Percentiles rank a stretch among this genome's conserved stretches.
Conservation (phyloP, 192 early-diverging fungal genomes). For the Nowakowskiella sp. region DNA sequence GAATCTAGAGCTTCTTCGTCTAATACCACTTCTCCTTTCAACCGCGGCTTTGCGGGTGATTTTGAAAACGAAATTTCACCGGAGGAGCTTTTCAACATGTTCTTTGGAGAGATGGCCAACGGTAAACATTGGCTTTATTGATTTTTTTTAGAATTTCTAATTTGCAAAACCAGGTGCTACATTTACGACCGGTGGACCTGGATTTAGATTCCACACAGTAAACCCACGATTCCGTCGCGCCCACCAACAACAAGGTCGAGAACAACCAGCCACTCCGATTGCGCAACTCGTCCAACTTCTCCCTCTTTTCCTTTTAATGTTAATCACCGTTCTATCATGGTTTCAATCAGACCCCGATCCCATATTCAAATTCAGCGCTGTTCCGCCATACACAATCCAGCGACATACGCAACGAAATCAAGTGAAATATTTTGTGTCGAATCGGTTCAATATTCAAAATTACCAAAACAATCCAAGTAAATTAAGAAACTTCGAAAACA, state of each 20-base stretch:
- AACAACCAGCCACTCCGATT: slow-evolving; percentile 8
- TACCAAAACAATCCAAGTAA: slow-evolving; percentile 32
- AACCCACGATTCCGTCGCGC: slow-evolving; percentile 53
- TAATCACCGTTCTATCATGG: slow-evolving; percentile 64
- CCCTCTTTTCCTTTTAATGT: slow-evolving; percentile 67
- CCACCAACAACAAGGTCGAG: slow-evolving; percentile 9
- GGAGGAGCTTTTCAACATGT: slow-evolving; percentile 95
- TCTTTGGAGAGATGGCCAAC: slow-evolving; percentile 69
- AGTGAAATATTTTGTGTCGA: slow-evolving; percentile 83
- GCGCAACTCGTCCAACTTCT: slow-evolving; percentile 63
- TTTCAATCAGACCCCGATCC: slow-evolving; percentile 47
- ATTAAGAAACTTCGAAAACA: slow-evolving; percentile 59
- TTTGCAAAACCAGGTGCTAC: neutral
- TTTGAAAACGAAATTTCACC: slow-evolving; percentile 73
- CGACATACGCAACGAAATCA: slow-evolving; percentile 51
- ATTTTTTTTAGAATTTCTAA: slow-evolving; percentile 3
- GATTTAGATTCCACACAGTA: slow-evolving; percentile 22
- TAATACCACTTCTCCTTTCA: slow-evolving; percentile 4
- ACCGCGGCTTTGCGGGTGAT: slow-evolving; percentile 13
- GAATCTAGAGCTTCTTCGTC: slow-evolving; percentile 22
- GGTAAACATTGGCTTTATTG: slow-evolving; percentile 27
- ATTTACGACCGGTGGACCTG: slow-evolving; percentile 18
- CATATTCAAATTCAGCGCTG: slow-evolving; percentile 56
- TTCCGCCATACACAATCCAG: slow-evolving; percentile 35
- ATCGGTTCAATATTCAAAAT: slow-evolving; percentile 35